phyloP scores from a whole-genome alignment of 2,329 filamentous ascomycete genomes.

The Pseudocercospora fijiensis region DNA sequence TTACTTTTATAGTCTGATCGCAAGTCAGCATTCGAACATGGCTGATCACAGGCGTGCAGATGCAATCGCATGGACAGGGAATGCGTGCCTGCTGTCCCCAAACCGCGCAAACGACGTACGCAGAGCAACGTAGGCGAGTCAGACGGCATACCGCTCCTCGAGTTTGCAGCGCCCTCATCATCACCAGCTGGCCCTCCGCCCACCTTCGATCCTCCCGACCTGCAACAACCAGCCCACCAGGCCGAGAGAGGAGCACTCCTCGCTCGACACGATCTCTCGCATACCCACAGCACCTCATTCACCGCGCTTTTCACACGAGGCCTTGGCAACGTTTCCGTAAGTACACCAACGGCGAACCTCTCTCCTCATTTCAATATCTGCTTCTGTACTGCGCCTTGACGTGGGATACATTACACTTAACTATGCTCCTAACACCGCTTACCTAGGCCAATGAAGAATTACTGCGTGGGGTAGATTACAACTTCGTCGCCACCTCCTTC shows the following conservation, averaged over 20 bases:
- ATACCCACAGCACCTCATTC: conserved; percentile 29
- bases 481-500: conserved; percentile 29
- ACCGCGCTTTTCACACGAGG: conserved; percentile 25
- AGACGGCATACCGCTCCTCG: conserved; percentile 24
- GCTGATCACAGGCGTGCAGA: conserved; percentile 25
- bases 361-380: neutral
- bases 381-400: neutral
- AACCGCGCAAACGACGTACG: conserved; percentile 31
- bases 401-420: conserved; percentile 16
- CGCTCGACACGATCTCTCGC: conserved; percentile 25
- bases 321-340: conserved; percentile 24
- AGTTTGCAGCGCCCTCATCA: conserved; percentile 23
- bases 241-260: conserved; percentile 17
- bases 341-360: neutral
- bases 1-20: neutral
- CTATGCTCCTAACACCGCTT: conserved; percentile 5
- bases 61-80: conserved; percentile 32
- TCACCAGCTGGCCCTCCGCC: conserved; percentile 13
- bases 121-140: conserved; percentile 25
- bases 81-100: conserved; percentile 31
- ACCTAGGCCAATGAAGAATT: conserved; percentile 20
- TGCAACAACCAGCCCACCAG: conserved; percentile 12
- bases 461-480: conserved; percentile 30
- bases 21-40: neutral
- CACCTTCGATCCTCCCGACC: conserved; percentile 16